Evolutionary conservation across 169 alveolate species (phyloP).

Genomic region (Plasmodium gallinaceum): DNA sequence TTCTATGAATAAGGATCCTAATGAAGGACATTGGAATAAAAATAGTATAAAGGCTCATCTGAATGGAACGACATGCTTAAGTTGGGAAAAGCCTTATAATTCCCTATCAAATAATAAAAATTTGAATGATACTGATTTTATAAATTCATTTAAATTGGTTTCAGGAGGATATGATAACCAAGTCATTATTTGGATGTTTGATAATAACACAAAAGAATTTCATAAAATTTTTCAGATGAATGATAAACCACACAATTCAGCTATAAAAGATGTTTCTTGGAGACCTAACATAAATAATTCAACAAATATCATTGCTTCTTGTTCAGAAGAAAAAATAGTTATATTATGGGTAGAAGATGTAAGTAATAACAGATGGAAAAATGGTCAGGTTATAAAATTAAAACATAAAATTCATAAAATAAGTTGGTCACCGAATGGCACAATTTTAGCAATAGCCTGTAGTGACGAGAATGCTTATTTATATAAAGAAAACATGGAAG

Average conservation of each 20-base stretch:
- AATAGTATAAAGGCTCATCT: slow-evolving; percentile 85
- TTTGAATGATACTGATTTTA: slow-evolving; percentile 17
- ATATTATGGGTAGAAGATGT: slow-evolving; percentile 82
- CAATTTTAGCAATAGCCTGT: slow-evolving; percentile 80
- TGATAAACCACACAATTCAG: slow-evolving; percentile 83
- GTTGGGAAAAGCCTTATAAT: slow-evolving; percentile 88
- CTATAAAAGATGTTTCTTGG: slow-evolving; percentile 93
- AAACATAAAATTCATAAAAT: slow-evolving; percentile 57
- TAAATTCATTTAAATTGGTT: slow-evolving; percentile 85
- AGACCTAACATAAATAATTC: slow-evolving; percentile 83
- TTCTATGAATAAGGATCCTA: slow-evolving; percentile 33
- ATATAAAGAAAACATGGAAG: slow-evolving; percentile 79
- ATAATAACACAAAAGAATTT: slow-evolving; percentile 82
- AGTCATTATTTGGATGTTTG: slow-evolving; percentile 88
- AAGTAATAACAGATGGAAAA: slow-evolving; percentile 58
- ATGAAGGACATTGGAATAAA: slow-evolving; percentile 83
- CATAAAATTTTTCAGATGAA: slow-evolving; percentile 75
- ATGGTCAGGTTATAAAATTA: slow-evolving; percentile 48
- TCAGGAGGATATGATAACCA: slow-evolving; percentile 91
- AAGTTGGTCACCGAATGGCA: slow-evolving; percentile 83
- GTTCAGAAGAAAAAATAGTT: slow-evolving; percentile 83
- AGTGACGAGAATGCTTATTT: slow-evolving; percentile 78
- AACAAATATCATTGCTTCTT: slow-evolving; percentile 85
- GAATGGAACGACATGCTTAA: slow-evolving; percentile 86
- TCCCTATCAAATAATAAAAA: slow-evolving; percentile 1